Conservation (phyloP, 2,329 filamentous ascomycete genomes). For the Sordariomycetes sp. region DNA sequence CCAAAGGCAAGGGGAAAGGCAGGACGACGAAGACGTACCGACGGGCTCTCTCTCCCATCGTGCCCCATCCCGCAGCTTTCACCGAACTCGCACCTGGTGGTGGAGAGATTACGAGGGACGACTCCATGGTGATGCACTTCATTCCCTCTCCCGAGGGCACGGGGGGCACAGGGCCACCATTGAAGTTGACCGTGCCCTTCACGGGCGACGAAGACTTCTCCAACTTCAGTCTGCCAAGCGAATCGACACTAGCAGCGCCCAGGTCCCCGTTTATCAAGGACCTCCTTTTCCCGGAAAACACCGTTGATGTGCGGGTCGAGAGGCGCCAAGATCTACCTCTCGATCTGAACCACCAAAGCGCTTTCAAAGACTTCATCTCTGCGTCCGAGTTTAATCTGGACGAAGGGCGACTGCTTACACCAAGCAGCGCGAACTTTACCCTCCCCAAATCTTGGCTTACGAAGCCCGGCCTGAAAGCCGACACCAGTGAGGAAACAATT, state of each 20-base stretch:
- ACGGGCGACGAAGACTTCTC: conserved; percentile 14
- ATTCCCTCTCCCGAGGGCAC: conserved; percentile 4
- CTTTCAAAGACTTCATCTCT: conserved; percentile 33
- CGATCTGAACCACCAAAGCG: too few relatives aligned
- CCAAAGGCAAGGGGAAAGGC: neutral
- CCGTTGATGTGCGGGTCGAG: conserved; percentile 38
- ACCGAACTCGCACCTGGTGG: too few relatives aligned
- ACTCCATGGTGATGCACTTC: conserved; percentile 36
- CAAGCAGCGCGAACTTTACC: conserved; percentile 18
- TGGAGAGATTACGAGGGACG: conserved; percentile 14
- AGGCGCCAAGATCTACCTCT: conserved; percentile 27
- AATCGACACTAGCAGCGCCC: conserved; percentile 21
- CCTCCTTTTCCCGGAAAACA: conserved; percentile 32
- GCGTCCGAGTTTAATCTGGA: conserved; percentile 34
- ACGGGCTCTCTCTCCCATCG: conserved; percentile 29
- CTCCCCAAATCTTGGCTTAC: conserved; percentile 15
- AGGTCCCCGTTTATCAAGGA: conserved; percentile 23
- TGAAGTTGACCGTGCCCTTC: conserved; percentile 22
- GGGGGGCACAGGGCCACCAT: conserved; percentile 9
- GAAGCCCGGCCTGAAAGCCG: conserved; percentile 4
- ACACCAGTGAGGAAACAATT: neutral
- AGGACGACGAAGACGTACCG: conserved; percentile 12
- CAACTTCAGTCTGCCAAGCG: conserved; percentile 15
- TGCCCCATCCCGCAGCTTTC: conserved; percentile 38
- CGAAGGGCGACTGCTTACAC: conserved; percentile 30